Percentiles rank a stretch among this genome's conserved stretches.
Conservation (phyloP, 768 basidiomycete species). For the Psilocybe cyanescens region DNA sequence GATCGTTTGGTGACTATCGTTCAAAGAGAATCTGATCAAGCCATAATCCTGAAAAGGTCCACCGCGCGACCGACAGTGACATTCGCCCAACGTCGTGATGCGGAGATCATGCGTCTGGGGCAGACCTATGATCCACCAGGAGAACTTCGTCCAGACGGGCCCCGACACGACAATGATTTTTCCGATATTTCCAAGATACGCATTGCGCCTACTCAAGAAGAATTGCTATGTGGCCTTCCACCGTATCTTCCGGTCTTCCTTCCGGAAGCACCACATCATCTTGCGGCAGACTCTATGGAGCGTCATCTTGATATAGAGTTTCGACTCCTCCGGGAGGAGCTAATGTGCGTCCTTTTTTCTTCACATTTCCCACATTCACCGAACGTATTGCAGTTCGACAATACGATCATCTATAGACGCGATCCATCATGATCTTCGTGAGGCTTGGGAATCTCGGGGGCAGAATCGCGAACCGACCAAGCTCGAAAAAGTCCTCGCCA, state of each 20-base stretch:
- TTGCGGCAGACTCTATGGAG: constrained; percentile 61
- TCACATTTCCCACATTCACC: no score
- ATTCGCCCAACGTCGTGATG: constrained; percentile 41
- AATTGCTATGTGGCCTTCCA: constrained; percentile 49
- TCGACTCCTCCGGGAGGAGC: constrained; percentile 72
- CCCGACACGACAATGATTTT: constrained; percentile 72
- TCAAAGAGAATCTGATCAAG: constrained; percentile 44
- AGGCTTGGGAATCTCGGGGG: constrained; percentile 5
- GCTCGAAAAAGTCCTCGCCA: constrained; percentile 46
- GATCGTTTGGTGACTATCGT: constrained; percentile 48
- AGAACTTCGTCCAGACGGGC: constrained; percentile 45
- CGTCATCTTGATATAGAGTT: constrained; percentile 74
- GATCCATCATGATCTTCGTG: constrained; percentile 42
- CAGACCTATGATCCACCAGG: constrained; percentile 59
- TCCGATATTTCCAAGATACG: constrained; percentile 58
- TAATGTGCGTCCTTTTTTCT: constrained; percentile 49
- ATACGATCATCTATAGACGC: constrained; percentile 53
- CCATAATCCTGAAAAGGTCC: constrained; percentile 11
- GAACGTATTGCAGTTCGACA: constrained; percentile 43
- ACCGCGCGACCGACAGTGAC: constrained; percentile 20
- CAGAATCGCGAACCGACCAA: constrained; percentile 30
- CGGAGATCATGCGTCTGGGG: constrained; percentile 15
- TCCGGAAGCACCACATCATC: constrained; percentile 65
- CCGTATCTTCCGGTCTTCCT: constrained; percentile 69
- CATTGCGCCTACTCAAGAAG: constrained; percentile 71